Conservation (phyloP, 2,329 filamentous ascomycete species). For the Aspergillus thermomutatus region DNA sequence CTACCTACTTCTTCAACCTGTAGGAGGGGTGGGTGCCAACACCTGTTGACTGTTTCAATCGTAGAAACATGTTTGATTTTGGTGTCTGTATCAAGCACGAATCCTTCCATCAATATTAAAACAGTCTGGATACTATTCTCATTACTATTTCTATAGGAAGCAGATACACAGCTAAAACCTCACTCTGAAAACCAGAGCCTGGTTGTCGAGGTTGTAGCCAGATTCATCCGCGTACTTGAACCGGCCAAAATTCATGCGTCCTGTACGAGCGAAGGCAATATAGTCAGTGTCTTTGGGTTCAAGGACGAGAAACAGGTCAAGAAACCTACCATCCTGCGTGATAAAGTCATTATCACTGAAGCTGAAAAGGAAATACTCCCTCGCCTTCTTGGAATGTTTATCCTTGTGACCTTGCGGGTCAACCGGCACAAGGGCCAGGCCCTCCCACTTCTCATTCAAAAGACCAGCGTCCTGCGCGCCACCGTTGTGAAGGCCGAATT, state of each 20-base stretch:
- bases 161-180: slow-evolving; percentile 15
- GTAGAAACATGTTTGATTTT: no score
- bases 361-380: slow-evolving; percentile 66
- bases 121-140: no score
- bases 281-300: slow-evolving; percentile 6
- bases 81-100: no score
- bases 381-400: slow-evolving; percentile 31
- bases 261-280: slow-evolving; percentile 27
- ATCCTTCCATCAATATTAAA: no score
- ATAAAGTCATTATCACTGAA: slow-evolving; percentile 74
- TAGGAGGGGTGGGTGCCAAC: no score
- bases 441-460: slow-evolving; percentile 77
- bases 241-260: slow-evolving; percentile 56
- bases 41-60: no score
- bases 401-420: slow-evolving; percentile 38
- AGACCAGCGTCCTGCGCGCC: slow-evolving; percentile 56
- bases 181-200: slow-evolving; percentile 57
- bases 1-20: no score
- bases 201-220: slow-evolving; percentile 59
- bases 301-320: background rate
- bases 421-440: slow-evolving; percentile 60
- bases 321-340: slow-evolving; percentile 59
- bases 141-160: background rate
- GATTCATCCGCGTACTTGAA: slow-evolving; percentile 55
- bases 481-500: slow-evolving; percentile 68